Conservation (phyloP, 1,284 basidiomycete species). For the Pterulicium gracile region DNA sequence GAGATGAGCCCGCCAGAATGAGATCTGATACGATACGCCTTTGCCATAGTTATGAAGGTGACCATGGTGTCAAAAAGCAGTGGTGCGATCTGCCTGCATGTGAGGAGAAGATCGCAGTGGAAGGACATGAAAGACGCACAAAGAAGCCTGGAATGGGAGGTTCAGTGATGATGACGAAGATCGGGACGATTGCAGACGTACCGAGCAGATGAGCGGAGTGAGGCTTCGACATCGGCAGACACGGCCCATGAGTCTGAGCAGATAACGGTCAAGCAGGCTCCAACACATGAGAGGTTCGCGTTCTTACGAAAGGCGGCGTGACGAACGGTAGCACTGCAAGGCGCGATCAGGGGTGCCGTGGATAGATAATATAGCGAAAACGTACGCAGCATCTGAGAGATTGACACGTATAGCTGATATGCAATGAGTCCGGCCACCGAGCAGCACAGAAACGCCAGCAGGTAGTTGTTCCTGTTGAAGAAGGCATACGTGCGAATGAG, state of each 20-base stretch:
- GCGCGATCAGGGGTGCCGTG: constrained; percentile 1
- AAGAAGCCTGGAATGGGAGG: constrained; percentile 56
- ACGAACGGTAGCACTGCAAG: constrained; percentile 56
- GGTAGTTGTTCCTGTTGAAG: constrained; percentile 62
- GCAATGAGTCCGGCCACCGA: constrained; percentile 59
- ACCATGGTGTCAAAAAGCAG: constrained; percentile 69
- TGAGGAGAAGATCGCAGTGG: constrained; percentile 8
- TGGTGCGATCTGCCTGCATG: constrained; percentile 49
- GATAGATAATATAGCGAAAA: constrained; percentile 9
- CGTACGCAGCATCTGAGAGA: constrained; percentile 64
- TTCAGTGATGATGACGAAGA: constrained; percentile 3
- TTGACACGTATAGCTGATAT: constrained; percentile 70
- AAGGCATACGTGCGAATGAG: constrained; percentile 76
- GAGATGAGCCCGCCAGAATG: constrained; percentile 59
- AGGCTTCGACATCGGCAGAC: constrained; percentile 66
- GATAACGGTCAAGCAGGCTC: constrained; percentile 4
- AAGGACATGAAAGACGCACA: constrained; percentile 27
- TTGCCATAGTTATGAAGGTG: constrained; percentile 66
- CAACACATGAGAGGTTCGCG: too few species aligned
- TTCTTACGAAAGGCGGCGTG: constrained; percentile 47
- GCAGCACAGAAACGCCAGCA: constrained; percentile 48
- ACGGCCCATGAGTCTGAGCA: constrained; percentile 44
- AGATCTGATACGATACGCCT: constrained; percentile 61
- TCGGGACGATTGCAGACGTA: too few species aligned
- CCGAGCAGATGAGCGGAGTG: constrained; percentile 70